Base-by-base conservation (phyloP, 1,284 basidiomycete genomes). In the Veloporphyrellus conicus region DNA sequence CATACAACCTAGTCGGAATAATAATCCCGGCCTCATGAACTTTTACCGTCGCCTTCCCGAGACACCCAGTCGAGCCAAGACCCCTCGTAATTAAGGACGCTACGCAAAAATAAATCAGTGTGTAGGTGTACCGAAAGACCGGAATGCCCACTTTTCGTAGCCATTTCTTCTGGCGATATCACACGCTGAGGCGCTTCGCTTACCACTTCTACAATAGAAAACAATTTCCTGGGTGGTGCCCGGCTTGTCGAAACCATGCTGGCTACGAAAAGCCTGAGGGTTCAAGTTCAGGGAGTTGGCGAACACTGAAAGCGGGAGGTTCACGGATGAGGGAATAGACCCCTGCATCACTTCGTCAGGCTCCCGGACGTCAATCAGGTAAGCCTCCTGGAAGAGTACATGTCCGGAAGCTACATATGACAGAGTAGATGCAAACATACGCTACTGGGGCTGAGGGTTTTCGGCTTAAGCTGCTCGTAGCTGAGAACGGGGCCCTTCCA, bases 121-220 rank as follows among this genome's bases (percentile, higher is more conserved):
- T 20, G 10, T 16, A 28, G 27, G 38, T 11, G 28, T 10, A 38
- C 40, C 23, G 43, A 14, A 40, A 37, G 16, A 25, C 41, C 27
- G 37, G 23, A 37, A 42, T 2, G 61, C 85, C 62, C 60, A 93
- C 89, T 85, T 91, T 60, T 74, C 81, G 67, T 82, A 98, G 8
- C 95, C 94, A 61, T 88, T 87, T 55, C 86, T 74, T 60, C 81
- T 82, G 0, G 93, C 92, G 41, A 91, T 76, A 61, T 97, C 92
- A 47, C 85, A 75, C 0, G 96, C 95, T 18, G 84, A 82, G 5
- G 86, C 76, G 50, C 87, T 89, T 41, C 96, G 79, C 67, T 83
- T 85, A 9, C 96, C 96, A 49, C 90, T 91, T 47, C 94, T 79
- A 70, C 96, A 99, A 72, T 96, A 98, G 67, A 98, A 95, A 31